Evolutionary conservation across 768 basidiomycete genomes (phyloP).

Genomic region (Pleurotus citrinopileatus): DNA sequence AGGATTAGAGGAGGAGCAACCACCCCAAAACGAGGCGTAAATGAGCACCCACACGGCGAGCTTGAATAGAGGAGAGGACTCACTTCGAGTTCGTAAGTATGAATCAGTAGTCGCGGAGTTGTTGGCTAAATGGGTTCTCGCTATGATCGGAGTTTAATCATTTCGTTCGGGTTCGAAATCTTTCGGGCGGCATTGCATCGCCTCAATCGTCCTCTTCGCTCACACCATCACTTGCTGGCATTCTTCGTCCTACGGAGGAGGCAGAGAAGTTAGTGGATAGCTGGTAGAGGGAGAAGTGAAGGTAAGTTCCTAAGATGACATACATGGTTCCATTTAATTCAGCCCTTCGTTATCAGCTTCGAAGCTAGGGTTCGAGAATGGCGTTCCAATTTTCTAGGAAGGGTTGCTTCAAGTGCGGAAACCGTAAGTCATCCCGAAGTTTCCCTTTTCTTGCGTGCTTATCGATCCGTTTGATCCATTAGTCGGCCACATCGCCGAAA

Average conservation of each 20-base stretch:
- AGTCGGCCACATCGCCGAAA: conserved; percentile 95
- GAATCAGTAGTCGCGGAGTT: background rate
- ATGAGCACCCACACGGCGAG: conserved; percentile 8
- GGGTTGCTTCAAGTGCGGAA: conserved; percentile 93
- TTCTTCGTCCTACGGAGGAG: conserved; percentile 61
- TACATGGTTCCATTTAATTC: conserved; percentile 2
- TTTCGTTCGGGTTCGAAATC: background rate
- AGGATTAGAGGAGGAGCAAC: background rate
- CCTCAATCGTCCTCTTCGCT: conserved; percentile 6
- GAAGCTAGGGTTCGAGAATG: conserved; percentile 55
- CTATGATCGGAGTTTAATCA: conserved; percentile 9
- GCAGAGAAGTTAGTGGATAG: conserved; percentile 62
- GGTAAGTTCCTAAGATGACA: conserved; percentile 35
- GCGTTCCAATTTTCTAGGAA: conserved; percentile 83
- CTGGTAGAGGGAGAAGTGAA: conserved; percentile 73
- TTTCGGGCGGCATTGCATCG: background rate
- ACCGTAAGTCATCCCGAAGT: conserved; percentile 53
- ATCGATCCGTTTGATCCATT: conserved; percentile 13
- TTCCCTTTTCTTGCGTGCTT: conserved; percentile 9
- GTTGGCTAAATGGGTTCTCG: background rate
- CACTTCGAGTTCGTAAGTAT: background rate
- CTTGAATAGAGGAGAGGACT: background rate
- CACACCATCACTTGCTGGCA: conserved; percentile 26
- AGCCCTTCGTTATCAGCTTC: conserved; percentile 18
- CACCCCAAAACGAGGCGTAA: conserved; percentile 8